Conservation (phyloP, 352 stramenopile genomes). For the Globisporangium sylvaticum region DNA sequence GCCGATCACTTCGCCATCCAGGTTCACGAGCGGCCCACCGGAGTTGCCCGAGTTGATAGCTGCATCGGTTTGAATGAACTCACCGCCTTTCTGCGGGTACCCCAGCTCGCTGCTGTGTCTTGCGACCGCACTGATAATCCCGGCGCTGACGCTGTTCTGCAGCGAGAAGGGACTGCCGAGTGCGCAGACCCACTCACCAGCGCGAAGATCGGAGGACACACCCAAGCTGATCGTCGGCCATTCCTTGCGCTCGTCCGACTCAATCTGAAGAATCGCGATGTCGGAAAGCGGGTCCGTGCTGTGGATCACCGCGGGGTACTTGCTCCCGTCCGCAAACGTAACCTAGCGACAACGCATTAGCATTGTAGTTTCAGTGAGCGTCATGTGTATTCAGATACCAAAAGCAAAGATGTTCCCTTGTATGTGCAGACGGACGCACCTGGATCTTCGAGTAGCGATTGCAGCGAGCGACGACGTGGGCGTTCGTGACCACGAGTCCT, state of each 20-base stretch:
- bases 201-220: constrained; percentile 67
- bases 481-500: constrained; percentile 91
- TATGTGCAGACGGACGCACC: constrained; percentile 20
- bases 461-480: constrained; percentile 85
- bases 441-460: constrained; percentile 82
- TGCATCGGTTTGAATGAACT: constrained; percentile 94
- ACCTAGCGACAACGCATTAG: constrained; percentile 27
- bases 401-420: background rate
- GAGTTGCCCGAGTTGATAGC: constrained; percentile 93
- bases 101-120: constrained; percentile 88
- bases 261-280: constrained; percentile 88
- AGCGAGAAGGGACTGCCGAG: constrained; percentile 90
- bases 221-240: constrained; percentile 77
- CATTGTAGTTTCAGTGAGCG: background rate
- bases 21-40: constrained; percentile 90
- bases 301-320: constrained; percentile 72
- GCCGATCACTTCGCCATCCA: constrained; percentile 91
- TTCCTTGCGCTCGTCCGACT: constrained; percentile 42
- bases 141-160: constrained; percentile 89
- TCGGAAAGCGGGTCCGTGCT: constrained; percentile 87
- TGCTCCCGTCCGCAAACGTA: constrained; percentile 82
- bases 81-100: constrained; percentile 66
- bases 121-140: constrained; percentile 90
- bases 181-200: constrained; percentile 91
- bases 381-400: background rate